These are phyloP conservation scores for Pythium pyrilobum DNA, from an alignment of 352 stramenopile genomes.

Conservation along the genomic window DNA sequence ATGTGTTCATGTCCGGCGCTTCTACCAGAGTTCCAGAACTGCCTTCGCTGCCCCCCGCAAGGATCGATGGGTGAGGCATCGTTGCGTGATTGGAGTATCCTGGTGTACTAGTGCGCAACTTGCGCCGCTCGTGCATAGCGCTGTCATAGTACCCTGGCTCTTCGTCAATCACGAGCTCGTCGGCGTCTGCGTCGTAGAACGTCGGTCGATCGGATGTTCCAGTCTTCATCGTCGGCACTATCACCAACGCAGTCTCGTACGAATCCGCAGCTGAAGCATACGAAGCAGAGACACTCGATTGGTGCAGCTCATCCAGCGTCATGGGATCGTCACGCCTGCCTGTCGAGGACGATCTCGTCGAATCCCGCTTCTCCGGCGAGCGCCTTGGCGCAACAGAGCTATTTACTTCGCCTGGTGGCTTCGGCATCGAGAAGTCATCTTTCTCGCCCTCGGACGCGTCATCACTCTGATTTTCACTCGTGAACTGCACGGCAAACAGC, in stretches of 20 bases:
- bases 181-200: slow-evolving; percentile 21
- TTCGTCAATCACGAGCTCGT: slow-evolving; percentile 57
- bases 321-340: too few relatives aligned
- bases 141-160: slow-evolving; percentile 53
- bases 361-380: too few relatives aligned
- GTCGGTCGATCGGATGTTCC: slow-evolving; percentile 7
- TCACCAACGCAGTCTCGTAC: not conserved
- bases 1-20: not conserved
- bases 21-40: slow-evolving; percentile 51
- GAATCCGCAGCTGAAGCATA: not conserved
- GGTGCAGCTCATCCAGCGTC: slow-evolving; percentile 7
- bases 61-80: slow-evolving; percentile 6
- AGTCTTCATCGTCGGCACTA: not conserved
- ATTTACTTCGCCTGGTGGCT: slow-evolving; percentile 1
- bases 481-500: slow-evolving; percentile 20
- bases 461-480: slow-evolving; percentile 9
- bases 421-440: slow-evolving; percentile 10
- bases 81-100: not conserved
- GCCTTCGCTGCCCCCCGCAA: slow-evolving; percentile 7
- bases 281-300: slow-evolving; percentile 12
- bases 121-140: not conserved
- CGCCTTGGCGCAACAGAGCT: too few relatives aligned
- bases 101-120: not conserved
- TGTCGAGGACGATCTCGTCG: too few relatives aligned
- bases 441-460: slow-evolving; percentile 1